phyloP scores from a whole-genome alignment of 2,329 filamentous ascomycete genomes.

The Dothiorella sarmentorum region DNA sequence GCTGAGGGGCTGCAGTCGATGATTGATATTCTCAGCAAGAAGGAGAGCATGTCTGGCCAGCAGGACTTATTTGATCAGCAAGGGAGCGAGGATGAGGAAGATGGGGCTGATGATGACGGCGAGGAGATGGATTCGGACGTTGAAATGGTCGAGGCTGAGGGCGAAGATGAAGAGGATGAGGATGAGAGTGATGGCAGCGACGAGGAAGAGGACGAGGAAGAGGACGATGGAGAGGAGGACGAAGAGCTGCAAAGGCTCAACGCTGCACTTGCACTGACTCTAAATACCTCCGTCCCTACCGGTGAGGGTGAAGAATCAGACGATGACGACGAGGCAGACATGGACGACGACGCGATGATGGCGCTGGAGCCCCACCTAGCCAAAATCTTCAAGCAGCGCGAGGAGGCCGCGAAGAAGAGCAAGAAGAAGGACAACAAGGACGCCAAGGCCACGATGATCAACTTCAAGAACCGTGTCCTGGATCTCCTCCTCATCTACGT shows the following conservation, averaged over 20 bases:
- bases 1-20: conserved; percentile 66
- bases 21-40: conserved; percentile 67
- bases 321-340: conserved; percentile 67
- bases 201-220: conserved; percentile 22
- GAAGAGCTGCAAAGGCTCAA: conserved; percentile 63
- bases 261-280: conserved; percentile 70
- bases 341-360: conserved; percentile 97
- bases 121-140: conserved; percentile 44
- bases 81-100: conserved; percentile 38
- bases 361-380: conserved; percentile 77
- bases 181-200: conserved; percentile 26
- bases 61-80: conserved; percentile 76
- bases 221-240: conserved; percentile 32
- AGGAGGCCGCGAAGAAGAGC: conserved; percentile 50
- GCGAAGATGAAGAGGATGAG: conserved; percentile 25
- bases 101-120: conserved; percentile 47
- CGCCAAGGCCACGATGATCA: conserved; percentile 82
- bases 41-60: conserved; percentile 79
- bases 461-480: conserved; percentile 91
- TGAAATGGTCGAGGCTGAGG: conserved; percentile 41
- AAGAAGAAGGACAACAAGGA: conserved; percentile 78
- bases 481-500: conserved; percentile 84
- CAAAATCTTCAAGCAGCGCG: conserved; percentile 78
- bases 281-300: conserved; percentile 62
- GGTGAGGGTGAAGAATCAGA: conserved; percentile 58